Percentiles rank a stretch among this genome's conserved stretches.
phyloP scores from a whole-genome alignment of 2,329 filamentous ascomycete species.

The Alternaria hordeiaustralica region DNA sequence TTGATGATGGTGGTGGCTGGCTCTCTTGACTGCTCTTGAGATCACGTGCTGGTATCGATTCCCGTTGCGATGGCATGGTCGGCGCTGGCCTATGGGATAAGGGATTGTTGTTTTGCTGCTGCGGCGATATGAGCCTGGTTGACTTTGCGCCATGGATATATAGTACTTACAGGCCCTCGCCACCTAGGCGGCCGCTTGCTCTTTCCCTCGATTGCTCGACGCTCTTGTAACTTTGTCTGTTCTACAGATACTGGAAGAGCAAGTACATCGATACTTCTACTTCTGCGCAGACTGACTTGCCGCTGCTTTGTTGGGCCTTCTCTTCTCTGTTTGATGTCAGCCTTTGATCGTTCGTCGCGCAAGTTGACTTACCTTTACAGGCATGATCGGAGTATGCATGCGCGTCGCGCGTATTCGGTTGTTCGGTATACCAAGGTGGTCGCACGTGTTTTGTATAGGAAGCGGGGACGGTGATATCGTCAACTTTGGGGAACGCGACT shows the following conservation, averaged over 20 bases:
- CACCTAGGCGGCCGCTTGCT: constrained; percentile 12
- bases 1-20: neutral
- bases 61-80: neutral
- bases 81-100: neutral
- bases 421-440: neutral
- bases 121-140: neutral
- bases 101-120: neutral
- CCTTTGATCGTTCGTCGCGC: neutral
- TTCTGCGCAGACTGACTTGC: neutral
- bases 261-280: neutral
- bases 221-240: neutral
- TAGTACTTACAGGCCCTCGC: constrained; percentile 8
- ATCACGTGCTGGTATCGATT: neutral
- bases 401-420: neutral
- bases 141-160: too few species aligned
- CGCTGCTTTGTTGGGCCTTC: constrained; percentile 7
- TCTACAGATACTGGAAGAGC: neutral
- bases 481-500: neutral
- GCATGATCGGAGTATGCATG: neutral
- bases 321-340: constrained; percentile 1
- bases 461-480: neutral
- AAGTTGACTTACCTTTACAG: constrained; percentile 4
- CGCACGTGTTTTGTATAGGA: neutral
- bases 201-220: constrained; percentile 1
- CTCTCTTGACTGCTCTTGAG: neutral